Percentiles rank a stretch among this genome's conserved stretches.
These are phyloP conservation scores for Mycena leptocephala DNA, from an alignment of 768 basidiomycete genomes.

Conservation along the genomic window DNA sequence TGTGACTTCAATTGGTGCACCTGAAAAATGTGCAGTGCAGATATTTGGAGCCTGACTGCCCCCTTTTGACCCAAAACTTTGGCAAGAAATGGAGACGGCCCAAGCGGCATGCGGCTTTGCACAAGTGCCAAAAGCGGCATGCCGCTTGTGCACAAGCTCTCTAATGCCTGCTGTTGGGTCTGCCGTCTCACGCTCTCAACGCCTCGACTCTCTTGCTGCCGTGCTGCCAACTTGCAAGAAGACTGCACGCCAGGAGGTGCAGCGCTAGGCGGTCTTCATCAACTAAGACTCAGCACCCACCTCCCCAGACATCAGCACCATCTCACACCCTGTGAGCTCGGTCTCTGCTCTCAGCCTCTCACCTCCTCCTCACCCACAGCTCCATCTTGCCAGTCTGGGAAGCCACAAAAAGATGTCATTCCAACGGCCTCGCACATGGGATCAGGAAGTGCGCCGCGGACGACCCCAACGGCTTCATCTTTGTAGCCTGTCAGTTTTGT, in stretches of 20 bases:
- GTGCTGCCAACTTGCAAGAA: neutral
- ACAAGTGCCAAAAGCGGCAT: no score
- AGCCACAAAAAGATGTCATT: neutral
- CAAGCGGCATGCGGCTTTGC: no score
- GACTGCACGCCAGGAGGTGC: no score
- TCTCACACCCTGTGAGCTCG: neutral
- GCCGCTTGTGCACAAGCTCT: no score
- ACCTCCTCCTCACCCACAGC: neutral
- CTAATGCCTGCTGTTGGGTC: no score
- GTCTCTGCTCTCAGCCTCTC: neutral
- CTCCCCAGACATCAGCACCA: neutral
- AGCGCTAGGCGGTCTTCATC: neutral
- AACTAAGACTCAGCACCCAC: neutral
- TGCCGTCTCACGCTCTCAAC: no score
- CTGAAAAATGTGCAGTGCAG: no score
- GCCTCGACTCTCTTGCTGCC: no score
- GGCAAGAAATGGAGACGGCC: no score
- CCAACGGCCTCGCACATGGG: neutral
- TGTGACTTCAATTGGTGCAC: no score
- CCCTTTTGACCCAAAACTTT: no score
- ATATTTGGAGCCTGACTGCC: no score
- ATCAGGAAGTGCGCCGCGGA: neutral
- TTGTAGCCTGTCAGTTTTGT: neutral
- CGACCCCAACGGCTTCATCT: neutral
- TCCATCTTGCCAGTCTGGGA: neutral